These are phyloP conservation scores for Microcyclospora tardicrescens DNA, from an alignment of 2,329 filamentous ascomycete genomes.

Conservation along the genomic window DNA sequence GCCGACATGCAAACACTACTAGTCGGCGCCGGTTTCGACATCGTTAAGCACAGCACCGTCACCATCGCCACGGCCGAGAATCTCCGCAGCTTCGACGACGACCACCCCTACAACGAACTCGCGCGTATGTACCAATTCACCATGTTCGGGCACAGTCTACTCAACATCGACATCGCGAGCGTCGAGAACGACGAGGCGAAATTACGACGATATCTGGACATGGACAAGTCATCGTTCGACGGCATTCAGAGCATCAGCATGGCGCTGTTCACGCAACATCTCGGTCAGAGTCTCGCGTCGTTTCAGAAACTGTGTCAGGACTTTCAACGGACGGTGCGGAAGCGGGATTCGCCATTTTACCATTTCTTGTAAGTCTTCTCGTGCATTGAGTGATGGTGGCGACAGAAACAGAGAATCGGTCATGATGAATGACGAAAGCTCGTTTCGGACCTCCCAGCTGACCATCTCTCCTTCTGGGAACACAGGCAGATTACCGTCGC, in stretches of 20 bases:
- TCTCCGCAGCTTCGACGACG: constrained; percentile 13
- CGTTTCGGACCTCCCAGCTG: neutral
- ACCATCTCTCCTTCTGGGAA: too few species aligned
- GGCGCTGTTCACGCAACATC: constrained; percentile 46
- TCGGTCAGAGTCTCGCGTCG: constrained; percentile 12
- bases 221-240: neutral
- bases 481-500: neutral
- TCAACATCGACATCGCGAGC: neutral
- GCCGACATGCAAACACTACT: constrained; percentile 49
- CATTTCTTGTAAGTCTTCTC: neutral
- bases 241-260: constrained; percentile 16
- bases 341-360: neutral
- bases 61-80: constrained; percentile 51
- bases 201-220: neutral
- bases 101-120: constrained; percentile 52
- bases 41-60: constrained; percentile 54
- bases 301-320: neutral
- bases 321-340: neutral
- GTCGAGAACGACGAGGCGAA: neutral
- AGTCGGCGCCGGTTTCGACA: constrained; percentile 60
- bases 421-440: neutral
- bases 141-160: constrained; percentile 42
- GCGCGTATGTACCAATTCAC: constrained; percentile 76
- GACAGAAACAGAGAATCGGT: too few species aligned
- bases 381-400: neutral